A percentile compares a stretch with the other conserved stretches of the same genome.
phyloP scores from a whole-genome alignment of 164 flowering plant genomes.

The Aristolochia fimbriata region DNA sequence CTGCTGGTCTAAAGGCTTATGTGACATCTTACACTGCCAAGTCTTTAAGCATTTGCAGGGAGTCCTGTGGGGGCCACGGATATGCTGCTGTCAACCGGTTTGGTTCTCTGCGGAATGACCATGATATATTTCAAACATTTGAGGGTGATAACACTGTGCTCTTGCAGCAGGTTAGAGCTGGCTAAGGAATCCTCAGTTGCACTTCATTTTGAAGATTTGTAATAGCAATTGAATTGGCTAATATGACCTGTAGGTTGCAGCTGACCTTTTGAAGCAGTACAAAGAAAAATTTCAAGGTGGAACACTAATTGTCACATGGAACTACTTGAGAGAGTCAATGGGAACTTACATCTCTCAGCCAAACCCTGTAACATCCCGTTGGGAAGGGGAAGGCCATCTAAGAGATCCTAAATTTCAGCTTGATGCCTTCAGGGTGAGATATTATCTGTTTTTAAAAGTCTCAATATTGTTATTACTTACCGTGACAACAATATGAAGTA shows the following conservation, averaged over 20 bases:
- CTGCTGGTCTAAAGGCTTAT: slow-evolving; percentile 90
- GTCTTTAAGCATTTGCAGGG: slow-evolving; percentile 76
- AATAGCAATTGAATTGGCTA: not conserved
- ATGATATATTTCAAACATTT: slow-evolving; percentile 96
- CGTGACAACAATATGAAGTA: too few species aligned
- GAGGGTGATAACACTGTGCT: slow-evolving; percentile 99
- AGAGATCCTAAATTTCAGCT: slow-evolving; percentile 85
- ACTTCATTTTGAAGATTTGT: too few species aligned
- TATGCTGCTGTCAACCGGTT: slow-evolving; percentile 94
- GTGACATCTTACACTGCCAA: slow-evolving; percentile 82
- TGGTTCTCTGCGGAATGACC: slow-evolving; percentile 87
- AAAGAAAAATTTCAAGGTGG: slow-evolving; percentile 87
- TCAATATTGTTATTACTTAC: not conserved
- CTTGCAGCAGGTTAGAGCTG: slow-evolving; percentile 68
- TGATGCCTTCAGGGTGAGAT: slow-evolving; percentile 88
- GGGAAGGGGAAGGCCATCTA: slow-evolving; percentile 93
- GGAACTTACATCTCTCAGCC: slow-evolving; percentile 81
- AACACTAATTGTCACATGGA: slow-evolving; percentile 83
- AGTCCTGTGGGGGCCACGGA: slow-evolving; percentile 98
- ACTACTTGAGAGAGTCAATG: slow-evolving; percentile 90
- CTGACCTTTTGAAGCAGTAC: slow-evolving; percentile 82
- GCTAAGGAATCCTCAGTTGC: too few species aligned
- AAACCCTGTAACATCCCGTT: slow-evolving; percentile 85
- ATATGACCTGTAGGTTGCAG: slow-evolving; percentile 52
- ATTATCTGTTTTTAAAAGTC: not conserved